These are phyloP conservation scores for Gracilaria gracilis DNA, from an alignment of 23 red algal genomes.

Conservation along the genomic window DNA sequence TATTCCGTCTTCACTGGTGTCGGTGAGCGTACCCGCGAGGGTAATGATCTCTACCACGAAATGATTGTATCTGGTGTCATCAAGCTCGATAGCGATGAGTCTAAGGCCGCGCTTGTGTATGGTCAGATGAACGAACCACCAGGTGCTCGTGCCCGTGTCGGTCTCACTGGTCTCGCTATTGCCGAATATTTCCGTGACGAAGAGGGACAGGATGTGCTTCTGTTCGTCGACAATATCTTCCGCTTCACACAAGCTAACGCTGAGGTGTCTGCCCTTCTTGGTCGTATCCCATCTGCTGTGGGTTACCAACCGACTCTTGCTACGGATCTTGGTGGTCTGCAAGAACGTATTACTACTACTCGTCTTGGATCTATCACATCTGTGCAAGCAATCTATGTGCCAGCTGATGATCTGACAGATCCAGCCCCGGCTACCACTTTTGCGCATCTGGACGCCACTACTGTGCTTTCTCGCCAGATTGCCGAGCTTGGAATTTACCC, in stretches of 20 bases:
- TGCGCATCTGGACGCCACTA: constrained; percentile 99
- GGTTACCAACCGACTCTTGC: constrained; percentile 99
- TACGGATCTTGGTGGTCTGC: constrained; percentile 96
- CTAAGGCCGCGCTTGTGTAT: constrained; percentile 99
- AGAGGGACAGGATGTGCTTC: constrained; percentile 99
- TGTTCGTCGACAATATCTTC: constrained; percentile 99
- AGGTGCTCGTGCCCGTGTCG: constrained; percentile 98
- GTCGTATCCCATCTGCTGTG: constrained; percentile 99
- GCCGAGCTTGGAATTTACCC: constrained; percentile 99
- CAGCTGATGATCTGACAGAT: constrained; percentile 99
- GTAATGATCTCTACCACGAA: constrained; percentile 99
- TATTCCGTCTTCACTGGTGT: constrained; percentile 99
- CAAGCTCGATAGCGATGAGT: constrained; percentile 88
- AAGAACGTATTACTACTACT: constrained; percentile 99
- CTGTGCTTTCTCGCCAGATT: constrained; percentile 99
- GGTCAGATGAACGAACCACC: constrained; percentile 99
- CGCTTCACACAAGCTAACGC: constrained; percentile 99
- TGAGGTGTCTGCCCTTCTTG: constrained; percentile 99
- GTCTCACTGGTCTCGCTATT: constrained; percentile 97
- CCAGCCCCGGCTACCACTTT: constrained; percentile 99
- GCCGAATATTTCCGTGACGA: constrained; percentile 99
- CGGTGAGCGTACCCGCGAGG: constrained; percentile 98
- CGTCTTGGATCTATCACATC: constrained; percentile 98
- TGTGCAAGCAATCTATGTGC: constrained; percentile 99
- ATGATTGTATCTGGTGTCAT: constrained; percentile 99